Evolutionary conservation across 805 yeast genomes (phyloP).

Genomic region (Maudiozyma pseudohumilis): DNA sequence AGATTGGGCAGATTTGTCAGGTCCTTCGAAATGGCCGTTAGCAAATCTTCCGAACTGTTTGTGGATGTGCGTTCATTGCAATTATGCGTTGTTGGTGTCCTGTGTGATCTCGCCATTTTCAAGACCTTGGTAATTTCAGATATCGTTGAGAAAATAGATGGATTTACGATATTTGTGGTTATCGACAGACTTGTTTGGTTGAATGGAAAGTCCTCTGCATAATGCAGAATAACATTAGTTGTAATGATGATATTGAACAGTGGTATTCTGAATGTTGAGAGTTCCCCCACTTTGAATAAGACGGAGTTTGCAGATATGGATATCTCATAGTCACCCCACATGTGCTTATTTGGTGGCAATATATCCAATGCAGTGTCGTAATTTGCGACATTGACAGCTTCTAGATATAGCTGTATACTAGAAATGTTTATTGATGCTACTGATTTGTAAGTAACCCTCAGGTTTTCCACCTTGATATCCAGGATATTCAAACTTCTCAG

Average conservation of each 20-base stretch:
- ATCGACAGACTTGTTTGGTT: slow-evolving; percentile 14
- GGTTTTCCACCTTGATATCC: slow-evolving; percentile 26
- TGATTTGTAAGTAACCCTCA: slow-evolving; percentile 12
- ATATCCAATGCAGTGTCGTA: slow-evolving; percentile 15
- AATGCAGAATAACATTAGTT: slow-evolving; percentile 19
- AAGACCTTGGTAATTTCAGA: slow-evolving; percentile 10
- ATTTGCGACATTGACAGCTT: slow-evolving; percentile 15
- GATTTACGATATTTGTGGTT: slow-evolving; percentile 23
- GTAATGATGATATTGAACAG: slow-evolving; percentile 21
- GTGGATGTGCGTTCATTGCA: not conserved
- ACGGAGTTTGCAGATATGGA: slow-evolving; percentile 23
- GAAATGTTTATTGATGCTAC: slow-evolving; percentile 16
- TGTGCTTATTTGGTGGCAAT: slow-evolving; percentile 13
- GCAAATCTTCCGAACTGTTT: not conserved
- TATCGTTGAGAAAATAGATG: slow-evolving; percentile 20
- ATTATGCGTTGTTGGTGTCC: not conserved
- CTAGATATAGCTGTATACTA: slow-evolving; percentile 19
- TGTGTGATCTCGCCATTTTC: not conserved
- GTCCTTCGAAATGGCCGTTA: not conserved
- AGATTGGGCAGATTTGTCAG: slow-evolving; percentile 14
- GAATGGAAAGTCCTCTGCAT: slow-evolving; percentile 11
- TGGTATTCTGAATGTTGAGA: slow-evolving; percentile 23
- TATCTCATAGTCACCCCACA: slow-evolving; percentile 20
- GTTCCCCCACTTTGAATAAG: slow-evolving; percentile 10
- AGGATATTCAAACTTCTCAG: slow-evolving; percentile 14